These are phyloP conservation scores for Melampsora occidentalis DNA, from an alignment of 1,284 basidiomycete species.

Conservation along the genomic window DNA sequence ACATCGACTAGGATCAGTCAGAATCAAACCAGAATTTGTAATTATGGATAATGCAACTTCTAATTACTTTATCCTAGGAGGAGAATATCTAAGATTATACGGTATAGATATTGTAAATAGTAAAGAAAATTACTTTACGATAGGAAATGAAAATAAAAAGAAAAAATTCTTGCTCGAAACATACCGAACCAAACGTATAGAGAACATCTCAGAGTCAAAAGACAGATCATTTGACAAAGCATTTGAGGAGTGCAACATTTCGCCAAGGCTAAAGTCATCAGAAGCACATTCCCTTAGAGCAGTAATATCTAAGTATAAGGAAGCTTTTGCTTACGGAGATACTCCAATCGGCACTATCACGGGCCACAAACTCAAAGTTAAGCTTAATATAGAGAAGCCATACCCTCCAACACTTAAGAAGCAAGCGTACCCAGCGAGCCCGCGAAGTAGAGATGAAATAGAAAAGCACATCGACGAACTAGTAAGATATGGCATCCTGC, in stretches of 20 bases:
- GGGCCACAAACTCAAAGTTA: constrained; percentile 2
- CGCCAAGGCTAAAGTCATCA: not conserved
- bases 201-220: not conserved
- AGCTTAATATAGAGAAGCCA: not conserved
- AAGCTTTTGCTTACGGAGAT: not conserved
- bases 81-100: no score
- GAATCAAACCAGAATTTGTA: not conserved
- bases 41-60: not conserved
- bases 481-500: no score
- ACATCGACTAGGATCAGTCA: not conserved
- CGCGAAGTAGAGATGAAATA: constrained; percentile 6
- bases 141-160: not conserved
- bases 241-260: not conserved
- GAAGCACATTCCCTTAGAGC: no score
- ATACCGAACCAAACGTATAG: not conserved
- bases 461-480: constrained; percentile 7
- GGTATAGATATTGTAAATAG: not conserved
- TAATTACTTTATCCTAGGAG: no score
- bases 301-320: not conserved
- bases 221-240: not conserved
- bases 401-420: constrained; percentile 10
- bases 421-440: constrained; percentile 7
- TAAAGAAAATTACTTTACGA: not conserved
- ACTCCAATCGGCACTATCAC: constrained; percentile 3
- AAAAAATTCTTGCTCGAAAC: not conserved